phyloP scores from a whole-genome alignment of 2,329 filamentous ascomycete genomes.

The Graphiopsis chlorocephala region DNA sequence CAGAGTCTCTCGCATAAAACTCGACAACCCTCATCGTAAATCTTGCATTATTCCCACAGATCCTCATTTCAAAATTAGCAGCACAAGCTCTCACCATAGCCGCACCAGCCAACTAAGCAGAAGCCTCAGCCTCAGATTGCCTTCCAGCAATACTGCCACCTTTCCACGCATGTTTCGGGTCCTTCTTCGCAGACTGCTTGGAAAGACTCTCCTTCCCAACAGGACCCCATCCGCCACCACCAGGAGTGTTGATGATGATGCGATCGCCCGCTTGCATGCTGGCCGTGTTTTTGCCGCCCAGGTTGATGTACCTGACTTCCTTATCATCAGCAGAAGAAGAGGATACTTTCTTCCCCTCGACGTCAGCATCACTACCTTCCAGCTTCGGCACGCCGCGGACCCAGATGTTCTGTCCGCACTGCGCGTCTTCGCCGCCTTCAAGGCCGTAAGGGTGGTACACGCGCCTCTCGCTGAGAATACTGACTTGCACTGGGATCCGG shows the following conservation, averaged over 20 bases:
- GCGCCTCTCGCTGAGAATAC: conserved; percentile 73
- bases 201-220: conserved; percentile 56
- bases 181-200: conserved; percentile 41
- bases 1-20: background rate
- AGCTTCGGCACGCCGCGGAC: conserved; percentile 61
- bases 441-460: conserved; percentile 80
- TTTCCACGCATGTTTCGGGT: conserved; percentile 60
- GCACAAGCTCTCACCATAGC: too few relatives aligned
- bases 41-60: background rate
- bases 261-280: conserved; percentile 72
- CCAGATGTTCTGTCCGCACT: conserved; percentile 84
- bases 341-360: conserved; percentile 15
- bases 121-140: conserved; percentile 52
- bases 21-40: background rate
- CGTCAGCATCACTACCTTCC: conserved; percentile 32
- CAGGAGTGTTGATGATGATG: conserved; percentile 74
- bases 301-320: conserved; percentile 60
- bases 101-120: conserved; percentile 30
- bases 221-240: conserved; percentile 73
- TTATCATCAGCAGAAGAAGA: conserved; percentile 21
- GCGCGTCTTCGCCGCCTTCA: conserved; percentile 74
- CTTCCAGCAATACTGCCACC: conserved; percentile 57
- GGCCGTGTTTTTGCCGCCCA: conserved; percentile 78
- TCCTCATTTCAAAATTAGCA: too few relatives aligned
- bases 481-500: conserved; percentile 71